A percentile compares a stretch with the other conserved stretches of the same genome.
phyloP scores from a whole-genome alignment of 2,329 filamentous ascomycete species.

The Chalara sp. region DNA sequence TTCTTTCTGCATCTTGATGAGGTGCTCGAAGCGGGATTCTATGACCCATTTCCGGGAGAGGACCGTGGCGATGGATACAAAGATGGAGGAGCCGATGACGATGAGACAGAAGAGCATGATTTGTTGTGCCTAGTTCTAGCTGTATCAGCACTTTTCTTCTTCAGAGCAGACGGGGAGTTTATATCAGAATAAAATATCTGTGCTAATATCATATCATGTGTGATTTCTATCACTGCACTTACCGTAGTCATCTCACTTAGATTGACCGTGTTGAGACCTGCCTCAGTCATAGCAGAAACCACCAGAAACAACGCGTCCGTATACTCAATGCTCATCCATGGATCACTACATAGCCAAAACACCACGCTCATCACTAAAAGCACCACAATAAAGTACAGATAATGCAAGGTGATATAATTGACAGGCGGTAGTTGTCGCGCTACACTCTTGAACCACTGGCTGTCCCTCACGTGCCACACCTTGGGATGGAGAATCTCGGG shows the following conservation, averaged over 20 bases:
- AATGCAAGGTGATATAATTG: slow-evolving; percentile 61
- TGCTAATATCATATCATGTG: too few relatives aligned
- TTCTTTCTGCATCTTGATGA: slow-evolving; percentile 38
- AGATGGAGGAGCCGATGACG: slow-evolving; percentile 59
- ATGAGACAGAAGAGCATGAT: slow-evolving; percentile 58
- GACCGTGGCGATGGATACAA: slow-evolving; percentile 59
- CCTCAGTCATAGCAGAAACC: slow-evolving; percentile 59
- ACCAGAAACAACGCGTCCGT: slow-evolving; percentile 61
- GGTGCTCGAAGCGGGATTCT: slow-evolving; percentile 49
- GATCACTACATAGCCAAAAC: slow-evolving; percentile 52
- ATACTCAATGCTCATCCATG: slow-evolving; percentile 46
- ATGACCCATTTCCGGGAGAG: slow-evolving; percentile 54
- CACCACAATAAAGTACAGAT: slow-evolving; percentile 56
- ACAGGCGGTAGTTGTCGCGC: slow-evolving; percentile 24
- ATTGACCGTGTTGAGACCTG: slow-evolving; percentile 62
- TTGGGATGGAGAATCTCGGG: neutral
- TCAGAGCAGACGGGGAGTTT: too few relatives aligned
- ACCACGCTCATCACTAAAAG: slow-evolving; percentile 50
- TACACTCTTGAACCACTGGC: neutral
- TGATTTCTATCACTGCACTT: neutral
- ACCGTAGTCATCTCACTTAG: slow-evolving; percentile 57
- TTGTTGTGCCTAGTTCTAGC: slow-evolving; percentile 42
- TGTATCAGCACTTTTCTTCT: too few relatives aligned
- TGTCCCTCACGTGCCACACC: neutral
- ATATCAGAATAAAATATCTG: too few relatives aligned